Evolutionary conservation across 768 basidiomycete species (phyloP).

Genomic region (Tubosaeta sp.): DNA sequence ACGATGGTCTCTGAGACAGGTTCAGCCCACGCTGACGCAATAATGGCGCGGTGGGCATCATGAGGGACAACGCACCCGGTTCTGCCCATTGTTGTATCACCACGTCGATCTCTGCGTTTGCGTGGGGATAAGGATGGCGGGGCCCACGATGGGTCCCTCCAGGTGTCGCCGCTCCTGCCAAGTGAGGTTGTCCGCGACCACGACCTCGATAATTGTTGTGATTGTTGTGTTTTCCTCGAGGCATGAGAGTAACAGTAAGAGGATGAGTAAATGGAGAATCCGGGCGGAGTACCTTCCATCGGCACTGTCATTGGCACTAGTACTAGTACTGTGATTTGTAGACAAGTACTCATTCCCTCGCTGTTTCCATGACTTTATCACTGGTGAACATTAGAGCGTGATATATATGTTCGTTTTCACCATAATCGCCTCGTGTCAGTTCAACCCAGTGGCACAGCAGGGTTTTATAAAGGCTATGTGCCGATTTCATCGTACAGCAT

Average conservation of each 20-base stretch:
- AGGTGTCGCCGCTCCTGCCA: conserved; percentile 2
- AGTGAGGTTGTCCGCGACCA: conserved; percentile 13
- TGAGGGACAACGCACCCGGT: conserved; percentile 13
- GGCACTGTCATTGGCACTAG: too few relatives aligned
- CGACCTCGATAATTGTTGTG: conserved; percentile 23
- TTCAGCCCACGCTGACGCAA: neutral
- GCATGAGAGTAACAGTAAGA: conserved; percentile 11
- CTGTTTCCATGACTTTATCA: too few relatives aligned
- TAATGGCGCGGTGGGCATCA: neutral
- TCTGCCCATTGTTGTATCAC: conserved; percentile 23
- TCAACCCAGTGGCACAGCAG: too few relatives aligned
- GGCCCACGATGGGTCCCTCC: neutral
- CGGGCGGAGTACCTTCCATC: too few relatives aligned
- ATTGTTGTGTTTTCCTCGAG: conserved; percentile 10
- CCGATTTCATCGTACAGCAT: neutral
- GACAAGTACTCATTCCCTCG: too few relatives aligned
- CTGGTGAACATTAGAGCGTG: too few relatives aligned
- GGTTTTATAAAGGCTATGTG: too few relatives aligned
- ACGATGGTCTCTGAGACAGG: conserved; percentile 2
- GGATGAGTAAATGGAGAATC: too few relatives aligned
- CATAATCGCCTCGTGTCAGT: too few relatives aligned
- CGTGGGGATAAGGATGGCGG: conserved; percentile 16
- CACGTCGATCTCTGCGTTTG: conserved; percentile 20
- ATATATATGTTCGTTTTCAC: too few relatives aligned
- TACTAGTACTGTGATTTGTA: too few relatives aligned